These are phyloP conservation scores for Hyphopichia fennica DNA, from an alignment of 1,139 yeast genomes.

Conservation along the genomic window DNA sequence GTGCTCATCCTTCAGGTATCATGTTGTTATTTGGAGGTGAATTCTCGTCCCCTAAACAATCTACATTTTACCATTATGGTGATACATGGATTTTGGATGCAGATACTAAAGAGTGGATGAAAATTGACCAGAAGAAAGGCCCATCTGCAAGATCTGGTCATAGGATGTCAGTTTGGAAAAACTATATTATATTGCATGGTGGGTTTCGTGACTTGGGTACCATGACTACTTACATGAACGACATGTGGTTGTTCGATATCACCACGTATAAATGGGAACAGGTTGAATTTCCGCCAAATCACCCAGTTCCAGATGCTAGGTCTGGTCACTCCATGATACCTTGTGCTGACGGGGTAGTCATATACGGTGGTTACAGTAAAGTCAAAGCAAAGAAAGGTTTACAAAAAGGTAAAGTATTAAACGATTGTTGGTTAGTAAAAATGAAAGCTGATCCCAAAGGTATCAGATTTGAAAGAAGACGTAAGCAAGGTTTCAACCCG, in stretches of 20 bases:
- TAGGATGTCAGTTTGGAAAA: conserved; percentile 88
- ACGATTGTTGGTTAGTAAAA: conserved; percentile 84
- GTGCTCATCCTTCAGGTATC: conserved; percentile 88
- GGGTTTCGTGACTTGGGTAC: conserved; percentile 91
- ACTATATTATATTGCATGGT: conserved; percentile 79
- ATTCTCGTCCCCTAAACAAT: conserved; percentile 93
- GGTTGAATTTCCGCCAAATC: conserved; percentile 81
- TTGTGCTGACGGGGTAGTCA: conserved; percentile 76
- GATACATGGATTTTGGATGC: conserved; percentile 94
- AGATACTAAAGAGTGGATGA: conserved; percentile 84
- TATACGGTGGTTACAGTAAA: conserved; percentile 94
- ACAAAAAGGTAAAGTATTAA: conserved; percentile 89
- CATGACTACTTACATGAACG: conserved; percentile 79
- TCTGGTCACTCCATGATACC: conserved; percentile 92
- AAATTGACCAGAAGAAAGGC: conserved; percentile 65
- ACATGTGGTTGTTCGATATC: conserved; percentile 91
- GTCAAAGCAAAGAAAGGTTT: conserved; percentile 87
- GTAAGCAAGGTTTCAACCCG: conserved; percentile 87
- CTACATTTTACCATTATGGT: conserved; percentile 93
- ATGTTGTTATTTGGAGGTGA: conserved; percentile 93
- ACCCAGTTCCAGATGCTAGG: conserved; percentile 83
- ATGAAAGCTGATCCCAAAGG: conserved; percentile 85
- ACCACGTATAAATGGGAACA: conserved; percentile 89
- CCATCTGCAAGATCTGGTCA: conserved; percentile 94
- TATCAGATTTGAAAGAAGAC: conserved; percentile 83